Percentiles rank a stretch among this genome's conserved stretches.
These are phyloP conservation scores for Hypomontagnella submonticulosa DNA, from an alignment of 495 filamentous ascomycete genomes.

Conservation along the genomic window DNA sequence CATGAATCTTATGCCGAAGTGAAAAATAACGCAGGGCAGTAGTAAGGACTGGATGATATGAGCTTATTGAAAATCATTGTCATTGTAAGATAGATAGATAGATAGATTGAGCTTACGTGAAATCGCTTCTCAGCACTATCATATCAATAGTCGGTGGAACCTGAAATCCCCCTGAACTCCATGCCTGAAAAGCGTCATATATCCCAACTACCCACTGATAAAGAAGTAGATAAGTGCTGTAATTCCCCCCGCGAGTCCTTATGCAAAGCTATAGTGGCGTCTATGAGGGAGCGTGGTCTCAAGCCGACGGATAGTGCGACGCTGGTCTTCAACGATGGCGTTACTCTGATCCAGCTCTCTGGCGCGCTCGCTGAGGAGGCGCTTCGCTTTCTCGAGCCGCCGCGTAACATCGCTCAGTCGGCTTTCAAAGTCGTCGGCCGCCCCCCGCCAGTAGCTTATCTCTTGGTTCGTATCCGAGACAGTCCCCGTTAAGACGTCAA, in stretches of 20 bases:
- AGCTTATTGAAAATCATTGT: not conserved
- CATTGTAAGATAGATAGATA: not conserved
- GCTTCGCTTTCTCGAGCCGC: slow-evolving; percentile 8
- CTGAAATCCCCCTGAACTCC: slow-evolving; percentile 6
- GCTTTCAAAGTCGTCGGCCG: slow-evolving; percentile 9
- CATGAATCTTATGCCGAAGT: slow-evolving; percentile 7
- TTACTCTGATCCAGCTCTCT: slow-evolving; percentile 26
- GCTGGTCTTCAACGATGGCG: slow-evolving; percentile 24
- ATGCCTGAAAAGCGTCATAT: not conserved
- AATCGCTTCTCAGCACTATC: not conserved
- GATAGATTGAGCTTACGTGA: slow-evolving; percentile 10
- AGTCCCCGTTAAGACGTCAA: slow-evolving; percentile 32
- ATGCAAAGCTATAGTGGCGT: slow-evolving; percentile 19
- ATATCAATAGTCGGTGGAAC: not conserved
- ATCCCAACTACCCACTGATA: not conserved
- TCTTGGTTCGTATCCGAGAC: slow-evolving; percentile 9
- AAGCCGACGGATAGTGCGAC: slow-evolving; percentile 10
- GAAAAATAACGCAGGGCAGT: slow-evolving; percentile 11
- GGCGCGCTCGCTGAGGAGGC: slow-evolving; percentile 3
- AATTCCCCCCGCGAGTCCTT: not conserved
- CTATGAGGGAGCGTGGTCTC: slow-evolving; percentile 15
- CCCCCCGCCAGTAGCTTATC: slow-evolving; percentile 13
- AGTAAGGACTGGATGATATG: slow-evolving; percentile 9
- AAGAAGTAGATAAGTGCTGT: not conserved
- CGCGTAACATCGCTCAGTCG: slow-evolving; percentile 5